Evolutionary conservation across 2,329 filamentous ascomycete species (phyloP), one percentile per base, ranked within the genome.

Genomic region (Endothia cerciana): DNA sequence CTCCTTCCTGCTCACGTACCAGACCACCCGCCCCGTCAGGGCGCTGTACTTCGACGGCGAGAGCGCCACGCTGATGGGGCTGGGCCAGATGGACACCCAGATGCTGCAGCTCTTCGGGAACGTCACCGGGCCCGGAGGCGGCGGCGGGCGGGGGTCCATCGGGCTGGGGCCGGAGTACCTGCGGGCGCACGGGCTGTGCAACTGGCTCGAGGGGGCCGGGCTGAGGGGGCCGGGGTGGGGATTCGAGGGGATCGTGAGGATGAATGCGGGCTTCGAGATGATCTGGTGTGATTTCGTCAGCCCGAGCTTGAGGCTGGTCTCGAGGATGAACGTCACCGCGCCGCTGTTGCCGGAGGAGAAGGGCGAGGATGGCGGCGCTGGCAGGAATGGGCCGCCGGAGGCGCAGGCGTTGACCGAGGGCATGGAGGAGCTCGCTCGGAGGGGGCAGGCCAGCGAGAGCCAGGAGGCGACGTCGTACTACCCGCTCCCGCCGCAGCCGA

Each of bases 201-300:
- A 79, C 30, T 84, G 82, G 81, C 73, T 83, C 8, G 69, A 69
- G 33, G 71, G 74, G 10, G 72, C 75, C 3, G 74, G 77, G 0
- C 75, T 84, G 17, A 77, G 82, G 6, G 81, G 81, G 1, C 67
- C 69, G 10, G 81, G 79, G 5, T 83, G 80, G 81, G 82, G 81
- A 45, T 6, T 81, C 40, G 82, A 85, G 69, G 82, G 80, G 1
- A 73, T 83, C 43, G 78, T 84, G 51, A 76, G 82, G 65, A 84
- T 84, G 81, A 83, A 84, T 70, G 79, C 81, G 15, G 82, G 80
- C 4, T 84, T 84, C 65, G 81, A 84, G 72, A 73, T 83, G 70
- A 82, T 83, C n/a, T 83, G 81, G 81, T 84, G 82, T 69, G 76
- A 83, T 65, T 84, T 84, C 62, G 72, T 75, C 30, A 80, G 79